These are phyloP conservation scores for Candida sp. DNA, from an alignment of 1,139 yeast species.

Conservation along the genomic window DNA sequence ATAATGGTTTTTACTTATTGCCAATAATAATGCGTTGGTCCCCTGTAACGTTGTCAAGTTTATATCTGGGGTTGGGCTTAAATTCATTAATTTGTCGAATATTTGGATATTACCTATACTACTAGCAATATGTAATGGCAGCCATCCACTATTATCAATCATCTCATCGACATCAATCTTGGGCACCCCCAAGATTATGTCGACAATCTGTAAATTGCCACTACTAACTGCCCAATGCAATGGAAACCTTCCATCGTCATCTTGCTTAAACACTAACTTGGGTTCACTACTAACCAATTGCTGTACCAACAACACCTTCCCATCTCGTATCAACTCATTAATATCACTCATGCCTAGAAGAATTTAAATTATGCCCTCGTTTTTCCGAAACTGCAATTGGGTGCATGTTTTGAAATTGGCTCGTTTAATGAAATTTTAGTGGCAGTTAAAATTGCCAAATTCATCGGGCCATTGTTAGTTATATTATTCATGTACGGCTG, in stretches of 20 bases:
- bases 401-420: background rate
- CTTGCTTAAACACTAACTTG: constrained; percentile 41
- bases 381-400: background rate
- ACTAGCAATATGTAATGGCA: constrained; percentile 79
- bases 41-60: constrained; percentile 60
- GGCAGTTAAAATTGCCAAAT: too few relatives aligned
- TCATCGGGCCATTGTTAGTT: too few relatives aligned
- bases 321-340: constrained; percentile 61
- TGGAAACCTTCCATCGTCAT: constrained; percentile 78
- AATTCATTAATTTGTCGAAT: constrained; percentile 33
- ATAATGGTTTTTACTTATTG: constrained; percentile 65
- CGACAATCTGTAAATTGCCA: constrained; percentile 52
- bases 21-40: constrained; percentile 72
- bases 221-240: constrained; percentile 88
- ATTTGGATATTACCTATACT: constrained; percentile 66
- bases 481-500: background rate
- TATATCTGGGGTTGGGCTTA: constrained; percentile 31
- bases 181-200: constrained; percentile 34
- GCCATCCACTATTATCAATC: constrained; percentile 81
- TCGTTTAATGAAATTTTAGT: background rate
- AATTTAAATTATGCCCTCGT: constrained; percentile 3
- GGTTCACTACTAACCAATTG: constrained; percentile 49
- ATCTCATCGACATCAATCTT: constrained; percentile 63
- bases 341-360: constrained; percentile 21
- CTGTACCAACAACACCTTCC: constrained; percentile 46